Evolutionary conservation across 1,284 basidiomycete genomes (phyloP), one percentile per base, ranked within the genome.

Genomic region (Naganishia sp.): DNA sequence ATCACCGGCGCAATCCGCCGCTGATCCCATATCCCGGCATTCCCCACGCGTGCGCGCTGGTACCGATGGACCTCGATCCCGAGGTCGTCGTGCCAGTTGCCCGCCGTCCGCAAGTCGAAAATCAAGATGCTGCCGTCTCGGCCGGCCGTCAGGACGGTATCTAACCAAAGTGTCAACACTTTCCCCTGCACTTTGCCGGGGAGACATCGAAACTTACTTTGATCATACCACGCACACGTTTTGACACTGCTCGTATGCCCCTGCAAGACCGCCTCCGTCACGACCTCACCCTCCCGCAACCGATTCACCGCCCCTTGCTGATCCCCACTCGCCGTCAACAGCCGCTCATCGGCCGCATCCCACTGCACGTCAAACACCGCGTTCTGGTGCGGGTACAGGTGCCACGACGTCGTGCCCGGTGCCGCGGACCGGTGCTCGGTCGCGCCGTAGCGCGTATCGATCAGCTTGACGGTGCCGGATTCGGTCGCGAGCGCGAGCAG

Each of bases 341-440:
- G 55, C 3, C 69, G 69, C 0, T 68, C 82, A 68, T 90, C 88
- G 46, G 85, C 83, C 0, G 82, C 74, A 0, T 89, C 88, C 90
- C 90, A 94, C 33, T 84, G 80, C 15, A 89, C 80, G 68, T 86
- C 90, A 86, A 91, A 93, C 59, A 93, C 83, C 53, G 90, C 86
- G 77, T 92, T 91, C 60, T 82, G 80, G 77, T 92, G 90, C n/a
- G 87, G 60, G 88, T 53, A 57, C 23, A 36, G 39, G 3, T 43
- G 23, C n/a, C 7, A 6, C 16, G 42, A 31, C 42, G n/a, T 18
- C 21, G 21, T n/a, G 7, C 42, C 23, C 23, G 42, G 43, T 25
- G 23, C 21, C 13, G 53, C 36, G 33, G 53, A 42, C n/a, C 39
- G 53, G 6, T 52, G 50, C 15, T 49, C n/a, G 1, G 44, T 31